These are phyloP conservation scores for Cercospora citrullina DNA, from an alignment of 2,329 filamentous ascomycete genomes.

Conservation along the genomic window DNA sequence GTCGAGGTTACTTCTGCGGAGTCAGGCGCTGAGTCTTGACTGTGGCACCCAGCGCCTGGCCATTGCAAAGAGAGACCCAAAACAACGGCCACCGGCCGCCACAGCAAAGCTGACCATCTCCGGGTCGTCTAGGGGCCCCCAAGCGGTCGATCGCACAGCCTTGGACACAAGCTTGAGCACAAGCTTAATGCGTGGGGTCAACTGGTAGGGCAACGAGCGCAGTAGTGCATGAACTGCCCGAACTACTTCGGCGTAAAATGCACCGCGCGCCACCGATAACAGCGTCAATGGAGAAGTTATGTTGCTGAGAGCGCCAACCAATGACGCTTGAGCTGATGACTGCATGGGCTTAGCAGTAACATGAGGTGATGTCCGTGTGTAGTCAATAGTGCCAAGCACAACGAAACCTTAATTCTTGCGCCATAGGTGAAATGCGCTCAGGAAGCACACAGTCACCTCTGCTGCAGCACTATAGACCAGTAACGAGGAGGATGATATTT, in stretches of 20 bases:
- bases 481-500: background rate
- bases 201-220: background rate
- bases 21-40: background rate
- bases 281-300: background rate
- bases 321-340: background rate
- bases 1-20: no score
- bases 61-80: background rate
- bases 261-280: background rate
- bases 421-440: slow-evolving; percentile 11
- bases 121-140: background rate
- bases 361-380: background rate
- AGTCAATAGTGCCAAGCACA: slow-evolving; percentile 14
- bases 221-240: background rate
- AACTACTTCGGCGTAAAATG: background rate
- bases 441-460: slow-evolving; percentile 1
- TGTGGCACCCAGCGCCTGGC: background rate
- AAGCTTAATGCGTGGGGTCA: slow-evolving; percentile 5
- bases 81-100: background rate
- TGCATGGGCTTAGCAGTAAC: background rate
- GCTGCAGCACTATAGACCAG: background rate
- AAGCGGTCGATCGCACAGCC: background rate
- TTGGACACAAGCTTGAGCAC: background rate
- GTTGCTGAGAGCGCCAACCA: background rate
- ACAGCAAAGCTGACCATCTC: background rate
- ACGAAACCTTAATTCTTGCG: slow-evolving; percentile 14